Conservation (phyloP, 1,284 basidiomycete species). For the Trametes pubescens region DNA sequence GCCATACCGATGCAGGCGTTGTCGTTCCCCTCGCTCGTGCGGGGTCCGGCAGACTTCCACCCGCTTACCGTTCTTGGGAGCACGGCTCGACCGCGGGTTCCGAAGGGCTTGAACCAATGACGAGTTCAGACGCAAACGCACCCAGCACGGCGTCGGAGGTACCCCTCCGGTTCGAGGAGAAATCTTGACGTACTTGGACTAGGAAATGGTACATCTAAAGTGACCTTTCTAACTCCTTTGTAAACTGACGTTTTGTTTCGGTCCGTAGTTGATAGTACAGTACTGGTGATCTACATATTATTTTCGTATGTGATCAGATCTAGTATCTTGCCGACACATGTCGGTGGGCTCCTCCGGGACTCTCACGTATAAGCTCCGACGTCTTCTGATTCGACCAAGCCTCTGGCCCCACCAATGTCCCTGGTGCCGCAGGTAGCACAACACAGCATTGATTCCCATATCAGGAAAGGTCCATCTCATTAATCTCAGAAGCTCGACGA, state of each 20-base stretch:
- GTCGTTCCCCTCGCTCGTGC: not conserved
- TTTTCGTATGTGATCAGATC: too few species aligned
- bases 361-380: not conserved
- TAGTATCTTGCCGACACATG: too few species aligned
- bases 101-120: not conserved
- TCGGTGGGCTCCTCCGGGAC: too few species aligned
- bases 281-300: too few species aligned
- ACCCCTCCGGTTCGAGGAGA: too few species aligned
- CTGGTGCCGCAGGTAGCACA: not conserved
- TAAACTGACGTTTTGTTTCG: too few species aligned
- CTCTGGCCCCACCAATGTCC: not conserved
- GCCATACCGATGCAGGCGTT: not conserved
- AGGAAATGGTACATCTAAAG: too few species aligned
- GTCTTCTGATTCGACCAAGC: not conserved
- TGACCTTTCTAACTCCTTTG: too few species aligned
- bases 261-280: too few species aligned
- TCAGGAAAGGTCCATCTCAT: not conserved
- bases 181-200: too few species aligned
- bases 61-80: conserved; percentile 3
- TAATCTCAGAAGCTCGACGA: not conserved
- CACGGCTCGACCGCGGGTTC: not conserved
- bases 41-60: not conserved
- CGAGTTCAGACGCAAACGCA: not conserved
- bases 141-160: too few species aligned
- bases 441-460: not conserved